These are phyloP conservation scores for Cenchrus purpureus DNA, from an alignment of 176 grass and related monocot genomes.

Conservation along the genomic window DNA sequence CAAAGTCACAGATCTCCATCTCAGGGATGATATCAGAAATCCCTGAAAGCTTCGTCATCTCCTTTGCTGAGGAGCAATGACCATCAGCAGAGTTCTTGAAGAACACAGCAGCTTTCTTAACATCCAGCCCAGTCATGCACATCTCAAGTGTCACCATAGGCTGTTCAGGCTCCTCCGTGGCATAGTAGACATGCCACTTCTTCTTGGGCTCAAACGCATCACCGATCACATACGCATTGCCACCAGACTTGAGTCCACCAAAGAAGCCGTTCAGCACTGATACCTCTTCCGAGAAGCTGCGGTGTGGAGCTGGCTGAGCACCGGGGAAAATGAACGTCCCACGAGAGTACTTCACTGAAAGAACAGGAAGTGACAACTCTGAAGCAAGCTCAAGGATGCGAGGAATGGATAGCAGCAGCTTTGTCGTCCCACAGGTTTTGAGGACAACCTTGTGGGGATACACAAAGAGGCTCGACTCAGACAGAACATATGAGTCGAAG, in stretches of 20 bases:
- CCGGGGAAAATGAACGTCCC: slow-evolving; percentile 87
- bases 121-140: slow-evolving; percentile 84
- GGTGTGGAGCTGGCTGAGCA: slow-evolving; percentile 73
- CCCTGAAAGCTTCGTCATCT: slow-evolving; percentile 75
- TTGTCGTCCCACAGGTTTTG: slow-evolving; percentile 93
- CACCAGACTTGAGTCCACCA: slow-evolving; percentile 71
- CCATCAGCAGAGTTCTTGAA: slow-evolving; percentile 67
- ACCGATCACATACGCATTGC: slow-evolving; percentile 72
- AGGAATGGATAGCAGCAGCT: slow-evolving; percentile 76
- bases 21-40: slow-evolving; percentile 86
- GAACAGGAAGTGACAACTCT: slow-evolving; percentile 61
- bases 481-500: slow-evolving; percentile 86
- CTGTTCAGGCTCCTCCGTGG: slow-evolving; percentile 69
- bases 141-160: slow-evolving; percentile 89
- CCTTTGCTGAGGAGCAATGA: slow-evolving; percentile 48
- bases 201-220: slow-evolving; percentile 62
- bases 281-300: slow-evolving; percentile 75
- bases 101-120: slow-evolving; percentile 63
- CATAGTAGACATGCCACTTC: slow-evolving; percentile 89
- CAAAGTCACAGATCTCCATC: slow-evolving; percentile 91
- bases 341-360: slow-evolving; percentile 80
- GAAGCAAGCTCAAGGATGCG: slow-evolving; percentile 79
- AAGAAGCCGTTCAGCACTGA: slow-evolving; percentile 71
- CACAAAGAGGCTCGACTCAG: slow-evolving; percentile 89
- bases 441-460: slow-evolving; percentile 84